A percentile compares a stretch with the other conserved stretches of the same genome.
phyloP scores from a whole-genome alignment of 257 asterid species.

The Perilla frutescens region DNA sequence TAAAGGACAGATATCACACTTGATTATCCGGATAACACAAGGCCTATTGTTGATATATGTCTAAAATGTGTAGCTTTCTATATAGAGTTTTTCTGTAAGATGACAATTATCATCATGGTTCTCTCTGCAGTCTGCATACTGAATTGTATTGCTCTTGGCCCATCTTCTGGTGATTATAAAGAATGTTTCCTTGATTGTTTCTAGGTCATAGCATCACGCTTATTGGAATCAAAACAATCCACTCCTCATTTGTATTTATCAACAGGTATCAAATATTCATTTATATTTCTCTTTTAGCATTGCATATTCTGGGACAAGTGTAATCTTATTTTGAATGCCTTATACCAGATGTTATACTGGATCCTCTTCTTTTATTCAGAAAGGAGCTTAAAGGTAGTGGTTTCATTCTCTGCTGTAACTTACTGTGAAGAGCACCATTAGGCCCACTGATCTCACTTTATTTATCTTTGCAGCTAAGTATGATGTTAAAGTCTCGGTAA shows the following conservation, averaged over 20 bases:
- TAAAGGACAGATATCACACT: constrained; percentile 24
- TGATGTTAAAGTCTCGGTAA: constrained; percentile 91
- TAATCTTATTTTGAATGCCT: constrained; percentile 42
- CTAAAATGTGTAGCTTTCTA: constrained; percentile 8
- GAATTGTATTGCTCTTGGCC: constrained; percentile 19
- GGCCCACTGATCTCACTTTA: constrained; percentile 37
- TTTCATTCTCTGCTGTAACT: constrained; percentile 29
- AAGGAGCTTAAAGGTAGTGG: constrained; percentile 91
- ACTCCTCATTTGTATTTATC: constrained; percentile 96
- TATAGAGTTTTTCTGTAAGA: constrained; percentile 8
- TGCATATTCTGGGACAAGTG: constrained; percentile 29
- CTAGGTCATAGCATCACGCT: constrained; percentile 93
- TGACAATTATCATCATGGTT: neutral
- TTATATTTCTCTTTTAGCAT: constrained; percentile 26
- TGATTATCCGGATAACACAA: constrained; percentile 4
- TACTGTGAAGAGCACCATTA: constrained; percentile 31
- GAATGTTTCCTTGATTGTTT: constrained; percentile 29
- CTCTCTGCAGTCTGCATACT: neutral
- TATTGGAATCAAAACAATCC: constrained; percentile 91
- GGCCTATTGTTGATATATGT: constrained; percentile 14
- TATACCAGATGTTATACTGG: constrained; percentile 85
- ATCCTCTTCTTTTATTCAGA: constrained; percentile 91
- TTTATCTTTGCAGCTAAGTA: constrained; percentile 65
- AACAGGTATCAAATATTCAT: constrained; percentile 62
- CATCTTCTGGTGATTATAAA: constrained; percentile 23